Evolutionary conservation across 495 filamentous ascomycete species (phyloP).

Genomic region (Sabuloglossum arenarium): DNA sequence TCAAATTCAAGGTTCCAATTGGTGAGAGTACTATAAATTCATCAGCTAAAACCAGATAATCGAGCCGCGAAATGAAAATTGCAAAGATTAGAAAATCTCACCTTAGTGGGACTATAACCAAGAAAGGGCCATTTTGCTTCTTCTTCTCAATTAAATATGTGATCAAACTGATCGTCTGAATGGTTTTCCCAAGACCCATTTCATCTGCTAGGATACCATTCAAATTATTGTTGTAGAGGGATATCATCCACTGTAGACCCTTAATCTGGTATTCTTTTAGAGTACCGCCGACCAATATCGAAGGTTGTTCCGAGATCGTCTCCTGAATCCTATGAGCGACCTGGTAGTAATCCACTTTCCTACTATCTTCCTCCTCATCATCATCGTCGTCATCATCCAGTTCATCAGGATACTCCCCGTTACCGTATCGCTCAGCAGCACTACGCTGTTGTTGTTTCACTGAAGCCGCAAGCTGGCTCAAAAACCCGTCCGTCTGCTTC

Average conservation of each 20-base stretch:
- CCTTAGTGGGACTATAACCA: conserved; percentile 79
- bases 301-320: conserved; percentile 61
- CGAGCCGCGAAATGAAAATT: neutral
- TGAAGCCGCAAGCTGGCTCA: conserved; percentile 82
- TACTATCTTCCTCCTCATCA: conserved; percentile 50
- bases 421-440: conserved; percentile 56
- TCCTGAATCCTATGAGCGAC: conserved; percentile 93
- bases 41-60: neutral
- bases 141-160: conserved; percentile 95
- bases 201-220: conserved; percentile 97
- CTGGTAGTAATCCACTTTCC: conserved; percentile 92
- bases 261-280: conserved; percentile 97
- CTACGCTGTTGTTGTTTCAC: conserved; percentile 81
- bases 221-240: conserved; percentile 97
- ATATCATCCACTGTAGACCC: conserved; percentile 98
- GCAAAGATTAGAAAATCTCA: no score
- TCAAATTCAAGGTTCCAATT: conserved; percentile 99
- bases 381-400: conserved; percentile 32
- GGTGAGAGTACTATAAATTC: conserved; percentile 53
- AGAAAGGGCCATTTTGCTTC: conserved; percentile 74
- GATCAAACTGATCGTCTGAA: conserved; percentile 94
- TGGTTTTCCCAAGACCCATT: conserved; percentile 99
- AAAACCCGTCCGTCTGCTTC: conserved; percentile 88
- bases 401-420: conserved; percentile 29
- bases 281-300: conserved; percentile 70